phyloP scores from a whole-genome alignment of 2,329 filamentous ascomycete genomes.

The Botrytis squamosa region DNA sequence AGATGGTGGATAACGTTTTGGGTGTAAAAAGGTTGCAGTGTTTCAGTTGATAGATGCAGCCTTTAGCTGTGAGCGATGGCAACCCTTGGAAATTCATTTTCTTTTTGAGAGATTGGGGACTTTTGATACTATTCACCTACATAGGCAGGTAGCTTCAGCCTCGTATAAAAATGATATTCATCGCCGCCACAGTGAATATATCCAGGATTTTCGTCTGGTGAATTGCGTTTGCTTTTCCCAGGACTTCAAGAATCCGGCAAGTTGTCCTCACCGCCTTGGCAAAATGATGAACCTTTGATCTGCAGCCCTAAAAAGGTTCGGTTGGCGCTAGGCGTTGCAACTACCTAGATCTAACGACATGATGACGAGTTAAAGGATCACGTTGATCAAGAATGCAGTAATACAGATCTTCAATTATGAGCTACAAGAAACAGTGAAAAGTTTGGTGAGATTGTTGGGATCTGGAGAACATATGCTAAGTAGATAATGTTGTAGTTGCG shows the following conservation, averaged over 20 bases:
- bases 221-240: neutral
- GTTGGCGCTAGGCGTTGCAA: neutral
- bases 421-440: neutral
- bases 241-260: neutral
- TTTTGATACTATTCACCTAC: no score
- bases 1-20: neutral
- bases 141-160: neutral
- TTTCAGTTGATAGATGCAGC: neutral
- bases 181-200: neutral
- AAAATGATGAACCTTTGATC: neutral
- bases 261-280: neutral
- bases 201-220: neutral
- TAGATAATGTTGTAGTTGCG: fast-evolving
- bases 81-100: no score
- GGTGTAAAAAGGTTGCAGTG: neutral
- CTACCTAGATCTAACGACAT: neutral
- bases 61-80: neutral
- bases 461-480: neutral
- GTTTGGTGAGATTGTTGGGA: neutral
- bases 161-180: neutral
- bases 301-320: neutral
- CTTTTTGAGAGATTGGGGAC: no score
- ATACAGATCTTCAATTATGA: neutral
- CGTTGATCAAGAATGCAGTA: neutral
- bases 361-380: neutral